These are phyloP conservation scores for Mortierella sp. DNA, from an alignment of 371 early-diverging fungal species.

Conservation along the genomic window DNA sequence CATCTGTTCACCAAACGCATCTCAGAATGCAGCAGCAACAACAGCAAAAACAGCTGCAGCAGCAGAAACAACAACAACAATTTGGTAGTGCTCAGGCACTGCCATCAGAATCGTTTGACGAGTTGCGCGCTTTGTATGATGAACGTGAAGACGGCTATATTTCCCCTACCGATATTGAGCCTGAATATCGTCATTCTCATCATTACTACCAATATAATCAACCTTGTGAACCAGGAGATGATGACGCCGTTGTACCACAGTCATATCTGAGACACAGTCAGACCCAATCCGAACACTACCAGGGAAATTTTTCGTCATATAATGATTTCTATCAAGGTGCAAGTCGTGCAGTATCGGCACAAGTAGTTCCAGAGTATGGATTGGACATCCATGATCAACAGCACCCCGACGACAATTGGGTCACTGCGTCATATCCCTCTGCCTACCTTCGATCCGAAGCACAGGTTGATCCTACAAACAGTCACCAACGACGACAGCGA, in stretches of 20 bases:
- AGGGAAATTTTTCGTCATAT: not conserved
- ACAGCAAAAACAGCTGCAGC: not conserved
- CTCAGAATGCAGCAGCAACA: constrained; percentile 1
- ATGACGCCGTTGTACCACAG: not conserved
- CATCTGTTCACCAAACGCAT: constrained; percentile 19
- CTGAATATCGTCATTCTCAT: not conserved
- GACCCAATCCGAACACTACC: not conserved
- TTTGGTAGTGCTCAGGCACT: not conserved
- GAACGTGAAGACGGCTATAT: not conserved
- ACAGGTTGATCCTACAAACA: not conserved
- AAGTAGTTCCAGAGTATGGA: not conserved
- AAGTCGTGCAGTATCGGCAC: not conserved
- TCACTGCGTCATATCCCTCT: not conserved
- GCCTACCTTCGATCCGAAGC: not conserved
- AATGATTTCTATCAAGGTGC: not conserved
- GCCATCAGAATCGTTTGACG: not conserved
- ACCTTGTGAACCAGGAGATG: not conserved
- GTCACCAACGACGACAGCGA: not conserved
- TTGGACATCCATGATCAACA: not conserved
- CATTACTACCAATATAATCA: not conserved
- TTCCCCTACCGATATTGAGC: not conserved
- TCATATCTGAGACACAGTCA: not conserved
- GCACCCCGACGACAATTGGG: not conserved
- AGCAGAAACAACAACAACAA: not conserved
- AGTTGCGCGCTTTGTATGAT: not conserved